These are phyloP conservation scores for Chlorella vulgaris DNA, from an alignment of 139 green algal species.

Conservation along the genomic window DNA sequence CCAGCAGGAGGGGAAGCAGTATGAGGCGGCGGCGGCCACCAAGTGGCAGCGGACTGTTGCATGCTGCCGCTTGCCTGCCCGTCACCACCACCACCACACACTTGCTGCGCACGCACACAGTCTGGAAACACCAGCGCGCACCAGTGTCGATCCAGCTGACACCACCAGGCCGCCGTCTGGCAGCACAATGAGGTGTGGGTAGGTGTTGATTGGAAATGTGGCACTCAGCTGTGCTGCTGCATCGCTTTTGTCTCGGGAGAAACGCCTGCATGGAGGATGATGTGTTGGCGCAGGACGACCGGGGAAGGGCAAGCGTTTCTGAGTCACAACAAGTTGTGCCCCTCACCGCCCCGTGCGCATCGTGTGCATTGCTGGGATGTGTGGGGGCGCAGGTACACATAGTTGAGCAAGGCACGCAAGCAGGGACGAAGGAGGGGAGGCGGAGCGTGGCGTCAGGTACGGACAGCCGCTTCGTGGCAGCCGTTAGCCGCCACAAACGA, in stretches of 20 bases:
- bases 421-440: too few relatives aligned
- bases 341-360: too few relatives aligned
- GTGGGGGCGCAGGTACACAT: too few relatives aligned
- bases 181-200: not conserved
- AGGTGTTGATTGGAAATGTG: constrained; percentile 6
- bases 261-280: not conserved
- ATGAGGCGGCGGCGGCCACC: not conserved
- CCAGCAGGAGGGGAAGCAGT: not conserved
- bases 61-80: not conserved
- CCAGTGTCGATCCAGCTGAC: not conserved
- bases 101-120: not conserved
- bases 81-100: not conserved
- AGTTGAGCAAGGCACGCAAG: too few relatives aligned
- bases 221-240: not conserved
- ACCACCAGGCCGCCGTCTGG: constrained; percentile 10
- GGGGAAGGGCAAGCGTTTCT: too few relatives aligned
- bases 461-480: too few relatives aligned
- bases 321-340: too few relatives aligned
- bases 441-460: too few relatives aligned
- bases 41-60: not conserved
- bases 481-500: too few relatives aligned
- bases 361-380: too few relatives aligned
- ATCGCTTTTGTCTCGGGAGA: not conserved
- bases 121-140: not conserved
- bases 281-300: too few relatives aligned